A percentile compares a stretch with the other conserved stretches of the same genome.
Evolutionary conservation across 163 green algal species (phyloP).

Genomic region (Smithsoniella earleae): DNA sequence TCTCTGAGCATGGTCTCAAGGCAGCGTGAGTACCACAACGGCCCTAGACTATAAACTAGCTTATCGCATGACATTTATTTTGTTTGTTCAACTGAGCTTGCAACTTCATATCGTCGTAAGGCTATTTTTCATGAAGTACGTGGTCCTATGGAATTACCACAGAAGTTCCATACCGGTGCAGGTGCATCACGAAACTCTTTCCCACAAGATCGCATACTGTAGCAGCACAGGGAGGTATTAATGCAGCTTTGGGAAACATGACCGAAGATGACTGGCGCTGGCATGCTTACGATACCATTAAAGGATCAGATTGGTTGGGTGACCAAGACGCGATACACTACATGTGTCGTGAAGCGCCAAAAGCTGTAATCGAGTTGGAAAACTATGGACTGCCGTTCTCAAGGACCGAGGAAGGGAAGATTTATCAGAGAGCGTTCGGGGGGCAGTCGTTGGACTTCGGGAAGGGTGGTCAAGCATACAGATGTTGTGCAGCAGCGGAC

Average conservation of each 20-base stretch:
- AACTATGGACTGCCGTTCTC: slow-evolving; percentile 98
- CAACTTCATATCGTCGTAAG: no score
- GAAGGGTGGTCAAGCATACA: slow-evolving; percentile 76
- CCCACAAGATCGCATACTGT: slow-evolving; percentile 97
- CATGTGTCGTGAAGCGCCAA: slow-evolving; percentile 81
- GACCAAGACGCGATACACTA: slow-evolving; percentile 92
- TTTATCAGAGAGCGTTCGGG: slow-evolving; percentile 98
- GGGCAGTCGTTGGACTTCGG: slow-evolving; percentile 94
- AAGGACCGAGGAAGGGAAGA: slow-evolving; percentile 94
- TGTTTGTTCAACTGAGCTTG: slow-evolving; percentile 27
- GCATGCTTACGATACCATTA: slow-evolving; percentile 99
- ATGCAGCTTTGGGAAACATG: slow-evolving; percentile 98
- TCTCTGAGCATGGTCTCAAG: slow-evolving; percentile 90
- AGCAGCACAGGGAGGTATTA: slow-evolving; percentile 96
- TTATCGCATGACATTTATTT: not conserved
- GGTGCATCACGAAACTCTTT: slow-evolving; percentile 98
- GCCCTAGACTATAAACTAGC: not conserved
- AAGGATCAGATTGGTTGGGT: slow-evolving; percentile 95
- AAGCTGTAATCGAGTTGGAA: slow-evolving; percentile 95
- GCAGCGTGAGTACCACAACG: slow-evolving; percentile 76
- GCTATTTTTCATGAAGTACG: no score
- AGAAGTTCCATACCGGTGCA: no score
- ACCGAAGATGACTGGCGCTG: slow-evolving; percentile 97
- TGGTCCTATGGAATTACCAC: no score
- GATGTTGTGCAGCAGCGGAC: slow-evolving; percentile 85